phyloP scores from a whole-genome alignment of 2,329 filamentous ascomycete genomes.

The Fusarium transvaalense region DNA sequence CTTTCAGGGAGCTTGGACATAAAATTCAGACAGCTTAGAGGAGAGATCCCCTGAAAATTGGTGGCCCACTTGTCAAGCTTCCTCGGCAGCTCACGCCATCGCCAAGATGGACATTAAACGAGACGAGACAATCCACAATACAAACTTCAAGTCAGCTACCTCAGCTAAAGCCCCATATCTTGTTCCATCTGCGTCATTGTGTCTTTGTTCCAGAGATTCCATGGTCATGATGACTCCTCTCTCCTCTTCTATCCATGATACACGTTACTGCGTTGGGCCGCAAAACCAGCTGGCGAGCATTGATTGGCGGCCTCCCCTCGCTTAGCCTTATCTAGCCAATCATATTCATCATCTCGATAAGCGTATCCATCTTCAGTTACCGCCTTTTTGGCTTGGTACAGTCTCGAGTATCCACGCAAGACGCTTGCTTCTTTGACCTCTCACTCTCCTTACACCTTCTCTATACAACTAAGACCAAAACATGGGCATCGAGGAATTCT shows the following conservation, averaged over 20 bases:
- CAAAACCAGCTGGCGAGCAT: conserved; percentile 31
- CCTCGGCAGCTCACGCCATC: background rate
- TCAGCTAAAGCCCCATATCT: background rate
- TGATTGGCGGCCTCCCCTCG: conserved; percentile 6
- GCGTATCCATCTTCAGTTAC: conserved; percentile 35
- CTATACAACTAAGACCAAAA: conserved; percentile 6
- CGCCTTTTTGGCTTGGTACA: conserved; percentile 28
- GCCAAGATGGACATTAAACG: background rate
- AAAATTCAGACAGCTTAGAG: background rate
- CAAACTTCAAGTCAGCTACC: background rate
- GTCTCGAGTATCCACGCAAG: conserved; percentile 1
- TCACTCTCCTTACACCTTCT: conserved; percentile 3
- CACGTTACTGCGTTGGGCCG: conserved; percentile 31
- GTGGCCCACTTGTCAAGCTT: conserved; percentile 2
- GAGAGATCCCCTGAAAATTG: background rate
- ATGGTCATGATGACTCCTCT: conserved; percentile 11
- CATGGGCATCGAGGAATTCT: conserved; percentile 33
- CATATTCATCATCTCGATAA: background rate
- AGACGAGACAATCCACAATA: conserved; percentile 3
- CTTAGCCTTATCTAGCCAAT: conserved; percentile 8
- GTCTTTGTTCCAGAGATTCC: background rate
- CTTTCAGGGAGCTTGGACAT: background rate
- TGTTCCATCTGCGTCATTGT: conserved; percentile 13
- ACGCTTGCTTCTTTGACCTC: conserved; percentile 12
- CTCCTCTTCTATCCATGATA: conserved; percentile 10